Evolutionary conservation across 2,329 filamentous ascomycete genomes (phyloP), one percentile per base, ranked within the genome.

Genomic region (Helicocarpus griseus): DNA sequence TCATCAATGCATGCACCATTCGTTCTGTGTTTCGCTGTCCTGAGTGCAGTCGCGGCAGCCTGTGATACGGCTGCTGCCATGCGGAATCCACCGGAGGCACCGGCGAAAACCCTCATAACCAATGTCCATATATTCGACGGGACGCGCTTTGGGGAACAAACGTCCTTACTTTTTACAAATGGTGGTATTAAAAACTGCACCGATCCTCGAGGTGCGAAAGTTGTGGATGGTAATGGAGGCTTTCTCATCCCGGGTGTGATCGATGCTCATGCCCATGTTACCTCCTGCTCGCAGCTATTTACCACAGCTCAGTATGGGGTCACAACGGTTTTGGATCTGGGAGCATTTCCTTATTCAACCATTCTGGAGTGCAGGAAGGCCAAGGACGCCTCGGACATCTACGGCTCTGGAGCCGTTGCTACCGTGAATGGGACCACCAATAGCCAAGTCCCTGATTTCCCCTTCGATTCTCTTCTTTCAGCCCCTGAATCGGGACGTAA

Each of bases 181-280:
- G 45, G 43, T 17, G 8, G 5, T 28, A 52, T 36, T 35, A 29
- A 9, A 22, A 29, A 40, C 21, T 35, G 9, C 3, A 35, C 9
- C 31, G 24, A 44, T 22, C 24, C 24, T 8, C 11, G 3, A 28
- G 49, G 41, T 17, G 26, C 47, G 26, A 45, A 31, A 19, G 28
- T n/a, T 24, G 41, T 48, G 4, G 40, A 54, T 40, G 52, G 52
- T 5, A 48, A 52, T 19, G 52, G 52, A n/a, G 49, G 41, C n/a
- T 39, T 48, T 21, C 46, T 54, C 2, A 19, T 54, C 14, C 52
- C 52, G 24, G 52, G 52, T 14, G 33, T 54, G 7, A 52, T 54
- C 19, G 52, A 54, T 24, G 24, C 52, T 24, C 52, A 54, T 31
- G 28, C 38, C n/a, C 52, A 54, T 9, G 11, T 41, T 24, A 19